Evolutionary conservation across 2,329 filamentous ascomycete species (phyloP).

Genomic region (Colletotrichum musicola): DNA sequence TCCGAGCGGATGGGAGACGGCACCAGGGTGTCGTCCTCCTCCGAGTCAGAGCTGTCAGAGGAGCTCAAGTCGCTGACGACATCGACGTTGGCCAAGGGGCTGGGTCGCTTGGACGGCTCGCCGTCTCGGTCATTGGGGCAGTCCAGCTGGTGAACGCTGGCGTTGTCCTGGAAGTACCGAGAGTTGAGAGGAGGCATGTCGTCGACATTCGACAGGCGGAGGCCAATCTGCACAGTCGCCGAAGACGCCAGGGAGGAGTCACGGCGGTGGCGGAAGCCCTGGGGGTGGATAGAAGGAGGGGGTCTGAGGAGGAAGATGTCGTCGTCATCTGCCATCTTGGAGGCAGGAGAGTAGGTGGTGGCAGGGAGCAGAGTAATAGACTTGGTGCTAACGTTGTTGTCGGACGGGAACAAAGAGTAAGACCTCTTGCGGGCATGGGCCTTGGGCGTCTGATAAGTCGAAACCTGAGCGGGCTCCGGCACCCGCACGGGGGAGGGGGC

Average conservation of each 20-base stretch:
- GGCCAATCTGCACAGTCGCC: slow-evolving; percentile 78
- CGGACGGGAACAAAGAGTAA: slow-evolving; percentile 56
- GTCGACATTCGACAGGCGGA: slow-evolving; percentile 73
- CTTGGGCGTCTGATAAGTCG: slow-evolving; percentile 41
- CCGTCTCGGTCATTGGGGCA: slow-evolving; percentile 45
- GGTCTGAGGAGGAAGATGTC: slow-evolving; percentile 31
- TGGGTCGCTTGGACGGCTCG: slow-evolving; percentile 44
- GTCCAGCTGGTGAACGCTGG: slow-evolving; percentile 55
- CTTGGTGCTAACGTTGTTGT: slow-evolving; percentile 44
- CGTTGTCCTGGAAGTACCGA: slow-evolving; percentile 47
- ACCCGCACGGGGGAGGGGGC: slow-evolving; percentile 19
- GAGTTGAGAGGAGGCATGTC: slow-evolving; percentile 58
- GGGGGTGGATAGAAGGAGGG: slow-evolving; percentile 40
- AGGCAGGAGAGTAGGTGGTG: slow-evolving; percentile 58
- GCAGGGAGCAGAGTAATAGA: slow-evolving; percentile 58
- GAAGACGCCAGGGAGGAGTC: slow-evolving; percentile 74
- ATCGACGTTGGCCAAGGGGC: slow-evolving; percentile 45
- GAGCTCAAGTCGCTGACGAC: slow-evolving; percentile 22
- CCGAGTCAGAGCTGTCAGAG: slow-evolving; percentile 42
- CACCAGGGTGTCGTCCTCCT: slow-evolving; percentile 38
- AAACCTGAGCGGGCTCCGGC: slow-evolving; percentile 31
- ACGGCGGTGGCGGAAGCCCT: slow-evolving; percentile 61
- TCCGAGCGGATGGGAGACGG: slow-evolving; percentile 41
- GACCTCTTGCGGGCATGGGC: slow-evolving; percentile 52
- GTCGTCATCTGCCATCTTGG: slow-evolving; percentile 10